Evolutionary conservation across 768 basidiomycete genomes (phyloP).

Genomic region (Pleurotus sapidus): DNA sequence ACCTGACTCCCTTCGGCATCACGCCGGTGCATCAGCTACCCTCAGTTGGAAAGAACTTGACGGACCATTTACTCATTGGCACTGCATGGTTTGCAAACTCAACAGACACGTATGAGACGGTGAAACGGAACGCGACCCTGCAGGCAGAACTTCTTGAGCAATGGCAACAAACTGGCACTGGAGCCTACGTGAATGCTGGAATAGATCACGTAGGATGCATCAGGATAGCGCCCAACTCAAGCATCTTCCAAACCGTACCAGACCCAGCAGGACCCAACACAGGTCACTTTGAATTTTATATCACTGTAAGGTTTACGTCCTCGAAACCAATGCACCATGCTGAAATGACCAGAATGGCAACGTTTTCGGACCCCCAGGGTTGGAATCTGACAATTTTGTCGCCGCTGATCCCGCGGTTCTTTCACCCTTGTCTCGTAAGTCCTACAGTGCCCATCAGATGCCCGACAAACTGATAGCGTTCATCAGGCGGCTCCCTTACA

Average conservation of each 20-base stretch:
- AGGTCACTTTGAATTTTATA: slow-evolving; percentile 19
- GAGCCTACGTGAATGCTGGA: slow-evolving; percentile 16
- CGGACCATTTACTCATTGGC: slow-evolving; percentile 24
- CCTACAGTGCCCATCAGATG: not conserved
- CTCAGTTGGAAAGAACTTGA: slow-evolving; percentile 31
- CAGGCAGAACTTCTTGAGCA: slow-evolving; percentile 17
- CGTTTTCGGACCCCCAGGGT: slow-evolving; percentile 4
- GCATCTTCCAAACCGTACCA: slow-evolving; percentile 12
- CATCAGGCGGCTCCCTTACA: slow-evolving; percentile 20
- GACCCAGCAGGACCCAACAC: slow-evolving; percentile 21
- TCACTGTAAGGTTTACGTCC: slow-evolving; percentile 12
- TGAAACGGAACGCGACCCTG: slow-evolving; percentile 20
- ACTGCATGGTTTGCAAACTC: slow-evolving; percentile 20
- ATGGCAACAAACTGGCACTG: slow-evolving; percentile 23
- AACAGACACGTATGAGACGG: slow-evolving; percentile 21
- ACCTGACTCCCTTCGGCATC: slow-evolving; percentile 25
- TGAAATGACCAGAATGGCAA: not conserved
- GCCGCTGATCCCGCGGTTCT: slow-evolving; percentile 24
- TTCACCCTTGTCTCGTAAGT: slow-evolving; percentile 33
- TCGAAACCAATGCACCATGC: not conserved
- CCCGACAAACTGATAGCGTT: not conserved
- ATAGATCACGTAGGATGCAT: slow-evolving; percentile 17
- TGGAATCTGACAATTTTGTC: slow-evolving; percentile 27
- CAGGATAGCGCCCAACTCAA: slow-evolving; percentile 13
- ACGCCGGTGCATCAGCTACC: slow-evolving; percentile 30